A percentile compares a stretch with the other conserved stretches of the same genome.
Conservation (phyloP, 371 early-diverging fungal species). For the Sporodiniella umbellata region DNA sequence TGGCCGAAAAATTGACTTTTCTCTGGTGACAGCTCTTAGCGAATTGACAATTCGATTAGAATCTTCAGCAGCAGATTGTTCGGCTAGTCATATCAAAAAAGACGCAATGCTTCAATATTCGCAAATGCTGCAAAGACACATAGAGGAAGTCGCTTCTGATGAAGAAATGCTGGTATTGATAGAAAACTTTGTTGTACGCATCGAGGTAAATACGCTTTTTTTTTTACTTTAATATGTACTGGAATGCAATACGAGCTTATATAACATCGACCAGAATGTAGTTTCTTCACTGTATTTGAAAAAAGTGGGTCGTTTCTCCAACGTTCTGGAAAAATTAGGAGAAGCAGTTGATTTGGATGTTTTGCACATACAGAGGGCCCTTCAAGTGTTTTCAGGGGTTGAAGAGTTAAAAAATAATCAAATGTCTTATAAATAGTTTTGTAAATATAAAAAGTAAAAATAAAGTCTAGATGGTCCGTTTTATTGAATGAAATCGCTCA, state of each 20-base stretch:
- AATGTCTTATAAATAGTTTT: conserved; percentile 1
- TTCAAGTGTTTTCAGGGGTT: conserved; percentile 59
- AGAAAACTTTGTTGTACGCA: conserved; percentile 57
- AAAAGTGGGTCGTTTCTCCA: conserved; percentile 51
- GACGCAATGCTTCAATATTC: conserved; percentile 3
- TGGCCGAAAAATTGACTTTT: conserved; percentile 34
- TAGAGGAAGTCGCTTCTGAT: conserved; percentile 53
- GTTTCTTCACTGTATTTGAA: conserved; percentile 55
- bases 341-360: conserved; percentile 56
- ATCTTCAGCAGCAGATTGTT: conserved; percentile 40
- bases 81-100: background rate
- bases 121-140: conserved; percentile 21
- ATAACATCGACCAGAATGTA: conserved; percentile 37
- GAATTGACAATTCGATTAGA: conserved; percentile 55
- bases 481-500: conserved; percentile 24
- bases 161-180: conserved; percentile 52
- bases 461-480: background rate
- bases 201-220: conserved; percentile 40
- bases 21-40: conserved; percentile 38
- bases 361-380: conserved; percentile 52
- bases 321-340: conserved; percentile 54
- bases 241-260: too few relatives aligned
- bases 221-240: background rate
- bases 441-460: background rate
- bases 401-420: conserved; percentile 8